These are phyloP conservation scores for Globisporangium spiculum DNA, from an alignment of 352 stramenopile species.

Conservation along the genomic window DNA sequence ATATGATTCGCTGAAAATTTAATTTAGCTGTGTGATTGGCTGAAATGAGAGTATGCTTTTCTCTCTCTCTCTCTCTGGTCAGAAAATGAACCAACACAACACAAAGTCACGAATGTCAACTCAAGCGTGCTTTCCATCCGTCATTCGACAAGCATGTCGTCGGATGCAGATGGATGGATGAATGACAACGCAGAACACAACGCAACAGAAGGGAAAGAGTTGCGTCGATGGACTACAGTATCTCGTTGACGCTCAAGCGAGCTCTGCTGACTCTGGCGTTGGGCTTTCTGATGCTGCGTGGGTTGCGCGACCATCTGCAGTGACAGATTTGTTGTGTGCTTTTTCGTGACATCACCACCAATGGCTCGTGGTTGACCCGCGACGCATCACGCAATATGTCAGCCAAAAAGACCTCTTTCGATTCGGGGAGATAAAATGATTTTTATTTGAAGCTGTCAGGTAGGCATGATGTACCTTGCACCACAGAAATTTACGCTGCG, in stretches of 20 bases:
- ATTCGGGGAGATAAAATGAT: background rate
- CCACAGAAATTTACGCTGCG: background rate
- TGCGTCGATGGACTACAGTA: no score
- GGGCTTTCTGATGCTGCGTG: no score
- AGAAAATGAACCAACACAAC: background rate
- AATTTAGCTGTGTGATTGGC: background rate
- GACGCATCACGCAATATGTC: background rate
- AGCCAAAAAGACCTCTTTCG: slow-evolving; percentile 1
- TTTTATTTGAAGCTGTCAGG: background rate
- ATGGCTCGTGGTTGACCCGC: background rate
- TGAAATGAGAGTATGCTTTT: background rate
- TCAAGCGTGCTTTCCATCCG: background rate
- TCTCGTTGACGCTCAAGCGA: no score
- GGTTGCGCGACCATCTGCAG: no score
- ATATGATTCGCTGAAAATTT: background rate
- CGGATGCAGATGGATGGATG: background rate
- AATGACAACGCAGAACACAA: background rate
- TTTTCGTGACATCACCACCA: background rate
- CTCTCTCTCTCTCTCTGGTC: background rate
- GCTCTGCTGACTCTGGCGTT: no score
- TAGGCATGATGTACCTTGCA: background rate
- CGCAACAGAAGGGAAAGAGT: background rate
- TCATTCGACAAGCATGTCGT: background rate
- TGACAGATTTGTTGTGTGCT: background rate
- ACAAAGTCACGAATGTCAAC: background rate